These are phyloP conservation scores for Plasmodium relictum DNA, from an alignment of 169 alveolate genomes.

Conservation along the genomic window DNA sequence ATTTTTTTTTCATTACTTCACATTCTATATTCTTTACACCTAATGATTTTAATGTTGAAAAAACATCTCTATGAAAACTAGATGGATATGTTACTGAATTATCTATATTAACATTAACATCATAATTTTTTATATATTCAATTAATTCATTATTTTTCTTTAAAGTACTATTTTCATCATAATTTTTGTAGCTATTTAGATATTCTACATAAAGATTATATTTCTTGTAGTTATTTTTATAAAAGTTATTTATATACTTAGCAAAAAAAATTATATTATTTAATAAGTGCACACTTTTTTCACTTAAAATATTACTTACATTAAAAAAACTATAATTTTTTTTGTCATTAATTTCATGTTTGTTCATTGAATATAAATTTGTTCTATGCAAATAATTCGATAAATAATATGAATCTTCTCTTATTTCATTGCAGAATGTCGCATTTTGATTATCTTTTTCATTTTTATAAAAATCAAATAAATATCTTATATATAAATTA, in stretches of 20 bases:
- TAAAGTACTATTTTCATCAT: no score
- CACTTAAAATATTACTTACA: slow-evolving; percentile 31
- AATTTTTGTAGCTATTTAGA: slow-evolving; percentile 9
- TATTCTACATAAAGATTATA: slow-evolving; percentile 38
- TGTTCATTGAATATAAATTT: slow-evolving; percentile 10
- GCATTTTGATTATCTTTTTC: background rate
- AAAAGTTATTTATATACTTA: slow-evolving; percentile 62
- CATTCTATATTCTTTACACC: slow-evolving; percentile 51
- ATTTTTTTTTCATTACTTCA: slow-evolving; percentile 22
- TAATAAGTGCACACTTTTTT: slow-evolving; percentile 36
- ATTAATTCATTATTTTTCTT: slow-evolving; percentile 26
- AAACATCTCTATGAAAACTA: slow-evolving; percentile 68
- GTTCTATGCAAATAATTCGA: slow-evolving; percentile 1
- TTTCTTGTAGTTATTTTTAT: slow-evolving; percentile 27
- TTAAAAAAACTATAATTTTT: background rate
- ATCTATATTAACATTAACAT: slow-evolving; percentile 7
- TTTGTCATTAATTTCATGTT: background rate
- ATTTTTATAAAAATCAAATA: slow-evolving; percentile 1
- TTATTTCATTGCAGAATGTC: no score
- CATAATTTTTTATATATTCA: slow-evolving; percentile 30
- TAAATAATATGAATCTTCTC: background rate
- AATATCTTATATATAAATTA: slow-evolving; percentile 15
- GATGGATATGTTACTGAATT: slow-evolving; percentile 11
- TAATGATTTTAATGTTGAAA: slow-evolving; percentile 19
- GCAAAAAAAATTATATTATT: slow-evolving; percentile 47